phyloP scores from a whole-genome alignment of 164 flowering plant genomes.

The Vitis labrusca region DNA sequence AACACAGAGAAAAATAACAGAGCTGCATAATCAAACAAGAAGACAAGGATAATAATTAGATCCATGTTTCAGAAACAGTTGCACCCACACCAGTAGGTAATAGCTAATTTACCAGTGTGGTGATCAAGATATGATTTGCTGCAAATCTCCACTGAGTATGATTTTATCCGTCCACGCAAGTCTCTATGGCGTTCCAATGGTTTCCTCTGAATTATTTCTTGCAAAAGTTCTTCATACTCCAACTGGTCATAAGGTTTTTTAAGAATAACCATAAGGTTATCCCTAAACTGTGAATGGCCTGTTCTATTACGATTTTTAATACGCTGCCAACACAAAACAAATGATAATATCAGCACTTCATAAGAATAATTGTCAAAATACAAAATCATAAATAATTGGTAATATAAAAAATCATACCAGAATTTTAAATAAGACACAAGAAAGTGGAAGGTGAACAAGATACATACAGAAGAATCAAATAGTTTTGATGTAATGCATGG shows the following conservation, averaged over 20 bases:
- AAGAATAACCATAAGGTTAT: slow-evolving; percentile 30
- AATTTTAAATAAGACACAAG: too few species aligned
- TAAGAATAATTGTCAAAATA: too few species aligned
- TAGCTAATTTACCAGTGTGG: slow-evolving; percentile 31
- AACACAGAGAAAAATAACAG: background rate
- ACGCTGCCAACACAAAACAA: background rate
- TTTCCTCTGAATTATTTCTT: slow-evolving; percentile 10
- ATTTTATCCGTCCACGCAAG: slow-evolving; percentile 20
- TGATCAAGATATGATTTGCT: slow-evolving; percentile 44
- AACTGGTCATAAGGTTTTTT: slow-evolving; percentile 24
- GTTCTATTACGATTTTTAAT: background rate
- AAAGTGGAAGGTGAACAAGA: too few species aligned
- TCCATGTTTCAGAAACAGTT: too few species aligned
- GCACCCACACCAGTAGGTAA: background rate
- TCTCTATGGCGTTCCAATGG: slow-evolving; percentile 13
- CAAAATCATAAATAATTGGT: too few species aligned
- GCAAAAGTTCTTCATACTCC: slow-evolving; percentile 24
- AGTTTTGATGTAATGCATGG: background rate
- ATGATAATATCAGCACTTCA: too few species aligned
- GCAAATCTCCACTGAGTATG: slow-evolving; percentile 8
- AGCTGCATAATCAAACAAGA: background rate
- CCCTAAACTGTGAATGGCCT: slow-evolving; percentile 13
- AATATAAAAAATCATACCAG: too few species aligned
- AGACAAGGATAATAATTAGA: background rate
- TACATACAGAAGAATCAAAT: too few species aligned